Percentiles rank a stretch among this genome's conserved stretches.
phyloP scores from a whole-genome alignment of 805 yeast species.

The Wickerhamomyces bovis region DNA sequence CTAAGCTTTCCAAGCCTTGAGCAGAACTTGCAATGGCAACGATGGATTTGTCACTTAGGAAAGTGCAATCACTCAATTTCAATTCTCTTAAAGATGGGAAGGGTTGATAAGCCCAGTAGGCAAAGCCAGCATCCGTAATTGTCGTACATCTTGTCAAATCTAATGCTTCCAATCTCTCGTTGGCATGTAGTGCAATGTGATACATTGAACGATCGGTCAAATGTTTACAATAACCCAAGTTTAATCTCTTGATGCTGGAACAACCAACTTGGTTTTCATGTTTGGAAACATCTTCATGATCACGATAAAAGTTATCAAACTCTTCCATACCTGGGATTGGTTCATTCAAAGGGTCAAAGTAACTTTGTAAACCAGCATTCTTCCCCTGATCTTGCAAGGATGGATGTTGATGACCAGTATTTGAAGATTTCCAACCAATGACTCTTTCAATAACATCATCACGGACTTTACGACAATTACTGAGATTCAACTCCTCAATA shows the following conservation, averaged over 20 bases:
- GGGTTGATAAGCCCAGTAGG: conserved; percentile 52
- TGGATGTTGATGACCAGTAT: neutral
- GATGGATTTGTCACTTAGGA: conserved; percentile 59
- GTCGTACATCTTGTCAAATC: conserved; percentile 73
- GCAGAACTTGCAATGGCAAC: conserved; percentile 57
- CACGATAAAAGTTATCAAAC: conserved; percentile 10
- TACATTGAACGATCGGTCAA: conserved; percentile 63
- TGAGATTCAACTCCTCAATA: conserved; percentile 55
- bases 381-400: neutral
- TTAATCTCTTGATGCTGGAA: conserved; percentile 44
- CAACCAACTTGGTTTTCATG: conserved; percentile 42
- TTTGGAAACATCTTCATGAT: neutral
- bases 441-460: conserved; percentile 67
- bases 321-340: conserved; percentile 28
- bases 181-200: conserved; percentile 56
- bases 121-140: conserved; percentile 69
- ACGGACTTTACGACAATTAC: conserved; percentile 67
- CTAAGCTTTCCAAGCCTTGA: conserved; percentile 47
- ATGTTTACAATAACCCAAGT: conserved; percentile 71
- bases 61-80: conserved; percentile 67
- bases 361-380: neutral
- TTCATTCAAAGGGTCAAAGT: conserved; percentile 13
- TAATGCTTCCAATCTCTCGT: conserved; percentile 45
- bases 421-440: conserved; percentile 44
- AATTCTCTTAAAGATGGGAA: conserved; percentile 49